Evolutionary conservation across 192 early-diverging fungal genomes (phyloP).

Genomic region (Mortierella alpina): DNA sequence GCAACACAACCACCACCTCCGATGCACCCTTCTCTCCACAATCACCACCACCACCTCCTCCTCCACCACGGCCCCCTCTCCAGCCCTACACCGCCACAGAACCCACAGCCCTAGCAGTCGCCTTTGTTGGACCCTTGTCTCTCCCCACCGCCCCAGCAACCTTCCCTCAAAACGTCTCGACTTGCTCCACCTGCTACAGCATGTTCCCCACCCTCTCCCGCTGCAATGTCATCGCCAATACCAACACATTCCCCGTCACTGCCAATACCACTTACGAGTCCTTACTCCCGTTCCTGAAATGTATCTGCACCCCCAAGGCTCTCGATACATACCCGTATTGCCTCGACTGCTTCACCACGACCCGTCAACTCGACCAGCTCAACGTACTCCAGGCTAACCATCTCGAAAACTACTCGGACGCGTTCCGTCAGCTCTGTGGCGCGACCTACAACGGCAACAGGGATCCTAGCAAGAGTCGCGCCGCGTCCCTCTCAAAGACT

Average conservation of each 20-base stretch:
- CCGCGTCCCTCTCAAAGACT: too few species aligned
- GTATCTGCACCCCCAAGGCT: conserved; percentile 38
- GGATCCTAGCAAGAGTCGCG: not conserved
- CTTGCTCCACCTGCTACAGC: conserved; percentile 41
- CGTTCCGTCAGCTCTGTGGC: conserved; percentile 41
- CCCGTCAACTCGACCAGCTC: conserved; percentile 24
- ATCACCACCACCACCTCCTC: conserved; percentile 9
- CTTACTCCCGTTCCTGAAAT: conserved; percentile 35
- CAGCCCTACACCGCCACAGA: conserved; percentile 27
- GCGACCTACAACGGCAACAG: conserved; percentile 40
- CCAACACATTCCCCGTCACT: conserved; percentile 27
- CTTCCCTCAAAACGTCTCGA: conserved; percentile 47
- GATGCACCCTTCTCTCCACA: too few species aligned
- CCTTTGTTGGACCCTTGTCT: conserved; percentile 1
- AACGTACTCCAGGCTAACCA: conserved; percentile 44
- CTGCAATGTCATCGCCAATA: conserved; percentile 41
- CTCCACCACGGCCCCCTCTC: conserved; percentile 15
- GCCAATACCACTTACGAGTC: conserved; percentile 32
- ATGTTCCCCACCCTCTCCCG: conserved; percentile 41
- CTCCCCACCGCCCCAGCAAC: conserved; percentile 32
- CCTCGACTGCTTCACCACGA: conserved; percentile 43
- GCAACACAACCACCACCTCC: not conserved
- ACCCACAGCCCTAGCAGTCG: conserved; percentile 1
- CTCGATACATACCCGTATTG: conserved; percentile 45
- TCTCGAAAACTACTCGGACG: conserved; percentile 37